These are phyloP conservation scores for Fusarium sp. DNA, from an alignment of 2,329 filamentous ascomycete species.

Conservation along the genomic window DNA sequence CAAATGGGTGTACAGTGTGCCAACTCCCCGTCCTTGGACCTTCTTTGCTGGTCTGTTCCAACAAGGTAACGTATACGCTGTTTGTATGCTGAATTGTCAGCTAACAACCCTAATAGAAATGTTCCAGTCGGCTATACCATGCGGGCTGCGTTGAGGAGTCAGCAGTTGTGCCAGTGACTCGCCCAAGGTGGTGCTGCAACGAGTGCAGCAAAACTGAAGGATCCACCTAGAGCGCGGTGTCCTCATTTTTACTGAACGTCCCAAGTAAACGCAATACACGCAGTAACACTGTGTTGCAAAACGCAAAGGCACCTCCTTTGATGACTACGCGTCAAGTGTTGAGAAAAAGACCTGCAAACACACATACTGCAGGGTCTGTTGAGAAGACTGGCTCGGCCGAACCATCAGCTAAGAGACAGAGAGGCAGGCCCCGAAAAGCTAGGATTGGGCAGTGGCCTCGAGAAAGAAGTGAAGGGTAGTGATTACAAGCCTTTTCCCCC, in stretches of 20 bases:
- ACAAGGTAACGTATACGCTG: constrained; percentile 57
- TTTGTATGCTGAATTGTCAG: constrained; percentile 4
- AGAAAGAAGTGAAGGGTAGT: constrained; percentile 15
- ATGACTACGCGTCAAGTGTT: constrained; percentile 11
- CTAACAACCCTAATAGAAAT: constrained; percentile 55
- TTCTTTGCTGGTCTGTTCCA: constrained; percentile 63
- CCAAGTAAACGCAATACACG: constrained; percentile 2
- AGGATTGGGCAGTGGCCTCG: constrained; percentile 2
- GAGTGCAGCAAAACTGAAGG: constrained; percentile 51
- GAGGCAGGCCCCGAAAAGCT: constrained; percentile 11
- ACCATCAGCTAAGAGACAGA: constrained; percentile 13
- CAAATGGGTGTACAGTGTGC: constrained; percentile 63
- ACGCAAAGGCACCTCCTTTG: constrained; percentile 13
- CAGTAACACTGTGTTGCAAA: constrained; percentile 2
- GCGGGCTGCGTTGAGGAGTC: constrained; percentile 58
- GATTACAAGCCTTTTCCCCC: not conserved
- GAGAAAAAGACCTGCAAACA: constrained; percentile 12
- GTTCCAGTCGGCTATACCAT: constrained; percentile 63
- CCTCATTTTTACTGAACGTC: constrained; percentile 25
- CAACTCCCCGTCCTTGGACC: constrained; percentile 63
- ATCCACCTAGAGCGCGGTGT: constrained; percentile 48
- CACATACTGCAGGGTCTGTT: not conserved
- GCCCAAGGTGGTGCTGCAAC: constrained; percentile 61
- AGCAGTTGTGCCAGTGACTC: constrained; percentile 54
- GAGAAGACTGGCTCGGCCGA: constrained; percentile 3